phyloP scores from a whole-genome alignment of 1,284 basidiomycete species.

The Pisolithus thermaeus region DNA sequence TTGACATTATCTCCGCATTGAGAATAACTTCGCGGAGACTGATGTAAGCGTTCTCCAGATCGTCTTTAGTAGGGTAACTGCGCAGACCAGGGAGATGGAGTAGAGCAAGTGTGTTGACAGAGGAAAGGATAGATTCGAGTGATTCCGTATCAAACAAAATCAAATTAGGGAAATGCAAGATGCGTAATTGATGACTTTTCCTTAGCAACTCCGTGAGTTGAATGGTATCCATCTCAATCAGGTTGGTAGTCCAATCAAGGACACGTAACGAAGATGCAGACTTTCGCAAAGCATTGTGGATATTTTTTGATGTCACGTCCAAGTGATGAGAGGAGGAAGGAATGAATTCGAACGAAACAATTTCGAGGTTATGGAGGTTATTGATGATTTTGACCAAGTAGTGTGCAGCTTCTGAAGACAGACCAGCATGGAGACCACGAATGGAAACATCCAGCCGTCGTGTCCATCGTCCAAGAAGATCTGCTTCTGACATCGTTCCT shows the following conservation, averaged over 20 bases:
- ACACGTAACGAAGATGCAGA: slow-evolving; percentile 16
- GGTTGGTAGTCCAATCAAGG: slow-evolving; percentile 16
- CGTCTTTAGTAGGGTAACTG: neutral
- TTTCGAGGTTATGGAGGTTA: slow-evolving; percentile 23
- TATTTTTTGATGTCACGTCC: neutral
- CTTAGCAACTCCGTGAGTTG: slow-evolving; percentile 6
- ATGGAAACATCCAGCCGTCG: slow-evolving; percentile 31
- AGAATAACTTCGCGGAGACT: slow-evolving; percentile 20
- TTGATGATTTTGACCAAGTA: slow-evolving; percentile 18
- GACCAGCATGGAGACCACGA: slow-evolving; percentile 18
- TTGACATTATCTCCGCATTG: neutral
- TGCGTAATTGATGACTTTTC: slow-evolving; percentile 14
- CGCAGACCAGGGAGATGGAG: too few relatives aligned
- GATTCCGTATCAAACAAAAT: slow-evolving; percentile 7
- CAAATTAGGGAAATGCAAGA: slow-evolving; percentile 13
- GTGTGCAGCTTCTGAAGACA: slow-evolving; percentile 2
- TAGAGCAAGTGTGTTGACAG: slow-evolving; percentile 15
- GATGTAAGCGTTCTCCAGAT: neutral
- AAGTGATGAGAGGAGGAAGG: neutral
- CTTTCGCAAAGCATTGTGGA: slow-evolving; percentile 13
- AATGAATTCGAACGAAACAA: slow-evolving; percentile 19
- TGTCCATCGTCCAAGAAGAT: slow-evolving; percentile 23
- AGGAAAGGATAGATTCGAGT: slow-evolving; percentile 6
- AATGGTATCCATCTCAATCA: neutral
- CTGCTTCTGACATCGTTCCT: slow-evolving; percentile 6